Conservation (phyloP, 148 eudicot species). For the Camellia granthamiana region DNA sequence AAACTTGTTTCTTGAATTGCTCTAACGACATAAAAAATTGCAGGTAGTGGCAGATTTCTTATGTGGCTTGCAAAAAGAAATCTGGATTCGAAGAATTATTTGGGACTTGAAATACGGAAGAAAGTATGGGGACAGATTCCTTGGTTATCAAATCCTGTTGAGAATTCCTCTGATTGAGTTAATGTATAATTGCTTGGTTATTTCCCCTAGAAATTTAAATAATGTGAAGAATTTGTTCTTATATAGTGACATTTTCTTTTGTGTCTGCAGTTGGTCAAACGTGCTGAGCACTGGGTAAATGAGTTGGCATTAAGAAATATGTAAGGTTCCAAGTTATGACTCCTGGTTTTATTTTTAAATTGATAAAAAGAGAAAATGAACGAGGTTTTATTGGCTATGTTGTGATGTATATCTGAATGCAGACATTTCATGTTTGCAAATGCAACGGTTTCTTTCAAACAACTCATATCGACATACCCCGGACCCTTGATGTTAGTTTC, state of each 20-base stretch:
- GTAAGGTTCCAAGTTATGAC: conserved; percentile 39
- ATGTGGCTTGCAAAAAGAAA: conserved; percentile 86
- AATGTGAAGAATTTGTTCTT: neutral
- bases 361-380: conserved; percentile 4
- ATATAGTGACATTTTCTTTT: conserved; percentile 10
- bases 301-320: conserved; percentile 59
- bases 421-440: conserved; percentile 84
- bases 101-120: conserved; percentile 86
- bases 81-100: conserved; percentile 53
- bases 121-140: conserved; percentile 48
- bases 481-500: conserved; percentile 83
- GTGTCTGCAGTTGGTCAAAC: conserved; percentile 68
- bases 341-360: neutral
- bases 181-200: conserved; percentile 2
- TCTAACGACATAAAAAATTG: conserved; percentile 8
- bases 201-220: conserved; percentile 10
- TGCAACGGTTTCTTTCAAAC: conserved; percentile 82
- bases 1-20: neutral
- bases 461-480: conserved; percentile 75
- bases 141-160: conserved; percentile 22
- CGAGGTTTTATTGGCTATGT: conserved; percentile 13
- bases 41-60: conserved; percentile 97
- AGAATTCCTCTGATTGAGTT: conserved; percentile 5
- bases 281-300: conserved; percentile 81
- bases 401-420: conserved; percentile 26